Evolutionary conservation across 1,284 basidiomycete genomes (phyloP), one percentile per base, ranked within the genome.

Genomic region (Moniliophthora roreri): DNA sequence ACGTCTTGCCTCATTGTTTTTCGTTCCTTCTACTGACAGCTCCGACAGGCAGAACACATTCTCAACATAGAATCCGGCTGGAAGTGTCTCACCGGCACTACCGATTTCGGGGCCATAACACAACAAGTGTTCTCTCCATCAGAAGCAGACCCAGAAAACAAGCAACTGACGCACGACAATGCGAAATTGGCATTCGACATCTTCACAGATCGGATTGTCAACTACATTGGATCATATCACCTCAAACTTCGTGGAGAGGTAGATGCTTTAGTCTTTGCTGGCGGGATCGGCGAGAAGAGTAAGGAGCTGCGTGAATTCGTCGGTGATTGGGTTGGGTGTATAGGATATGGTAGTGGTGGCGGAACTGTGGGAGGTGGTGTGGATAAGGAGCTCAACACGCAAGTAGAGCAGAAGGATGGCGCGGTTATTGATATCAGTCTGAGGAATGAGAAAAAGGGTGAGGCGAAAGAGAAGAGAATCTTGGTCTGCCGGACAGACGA

Each of bases 231-330:
- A 4, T 76, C 83, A 46, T 94, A 92, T 65, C 81, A 87, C 58
- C 70, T 90, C 61, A 87, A 90, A 65, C 77, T 93, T 7, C 75
- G 78, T 1, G 79, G 79, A 23, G 51, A 70, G 57, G 81, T 93
- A 5, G 88, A 93, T 66, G 91, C 86, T 3, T 66, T 95, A 26
- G 89, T 94, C 8, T 95, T 95, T 65, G 79, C 89, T 0, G 93
- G 92, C 3, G 92, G 92, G 0, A 91, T 95, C 50, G 93, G 93
- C 0, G 93, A 95, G 71, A 77, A 77, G 60, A 82, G 85, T 48
- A 72, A 70, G 6, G 73, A 80, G 57, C 67, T 95, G 53, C 71
- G 93, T 38, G 66, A 70, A 41, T 81, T 82, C 24, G 75, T 94
- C 10, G 74, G 70, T 2, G 65, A 75, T 34, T 73, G 77, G 41